Evolutionary conservation across 1,284 basidiomycete genomes (phyloP).

Genomic region (Thecaphora frezii): DNA sequence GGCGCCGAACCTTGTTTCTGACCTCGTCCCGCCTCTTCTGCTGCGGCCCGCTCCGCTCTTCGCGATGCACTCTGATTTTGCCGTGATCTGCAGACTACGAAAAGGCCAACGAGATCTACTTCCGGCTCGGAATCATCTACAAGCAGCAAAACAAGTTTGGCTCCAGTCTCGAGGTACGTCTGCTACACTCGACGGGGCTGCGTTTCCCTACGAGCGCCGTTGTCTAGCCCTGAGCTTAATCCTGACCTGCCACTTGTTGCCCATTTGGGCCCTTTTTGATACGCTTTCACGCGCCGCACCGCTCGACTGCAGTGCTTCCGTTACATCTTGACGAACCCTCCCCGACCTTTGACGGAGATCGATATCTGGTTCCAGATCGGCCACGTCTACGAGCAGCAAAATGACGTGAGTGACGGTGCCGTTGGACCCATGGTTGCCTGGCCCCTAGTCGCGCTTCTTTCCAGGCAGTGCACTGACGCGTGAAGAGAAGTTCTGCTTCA

Average conservation of each 20-base stretch:
- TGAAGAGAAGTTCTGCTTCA: too few relatives aligned
- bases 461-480: too few relatives aligned
- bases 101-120: constrained; percentile 98
- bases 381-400: constrained; percentile 95
- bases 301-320: constrained; percentile 66
- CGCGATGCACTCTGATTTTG: constrained; percentile 1
- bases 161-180: constrained; percentile 57
- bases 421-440: too few relatives aligned
- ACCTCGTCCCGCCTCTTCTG: not conserved
- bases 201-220: too few relatives aligned
- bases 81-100: constrained; percentile 74
- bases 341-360: constrained; percentile 89
- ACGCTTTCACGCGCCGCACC: too few relatives aligned
- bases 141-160: constrained; percentile 89
- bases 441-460: too few relatives aligned
- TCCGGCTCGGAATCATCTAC: constrained; percentile 97
- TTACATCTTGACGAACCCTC: constrained; percentile 91
- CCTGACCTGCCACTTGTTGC: too few relatives aligned
- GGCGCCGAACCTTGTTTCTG: too few relatives aligned
- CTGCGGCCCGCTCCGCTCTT: not conserved
- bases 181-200: too few relatives aligned
- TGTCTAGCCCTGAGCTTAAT: too few relatives aligned
- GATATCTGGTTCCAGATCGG: constrained; percentile 99
- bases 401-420: constrained; percentile 63
- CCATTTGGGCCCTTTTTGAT: too few relatives aligned